Evolutionary conservation across 1,284 basidiomycete genomes (phyloP).

Genomic region (Ustilago curta): DNA sequence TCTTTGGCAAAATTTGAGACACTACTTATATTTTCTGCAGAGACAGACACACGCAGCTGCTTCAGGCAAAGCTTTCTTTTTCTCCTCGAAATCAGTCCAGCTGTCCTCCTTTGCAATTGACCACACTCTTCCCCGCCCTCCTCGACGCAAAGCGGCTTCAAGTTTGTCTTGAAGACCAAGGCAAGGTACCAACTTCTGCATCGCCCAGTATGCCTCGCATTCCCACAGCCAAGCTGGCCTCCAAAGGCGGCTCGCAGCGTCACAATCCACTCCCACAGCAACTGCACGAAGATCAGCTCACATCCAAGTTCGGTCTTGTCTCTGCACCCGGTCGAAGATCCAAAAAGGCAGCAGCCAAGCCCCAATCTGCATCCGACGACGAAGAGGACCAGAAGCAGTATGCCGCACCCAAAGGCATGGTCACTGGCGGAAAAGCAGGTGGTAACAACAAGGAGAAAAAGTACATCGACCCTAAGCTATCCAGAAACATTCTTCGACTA

Average conservation of each 20-base stretch:
- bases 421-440: slow-evolving; percentile 56
- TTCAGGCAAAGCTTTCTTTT: neutral
- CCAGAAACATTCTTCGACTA: slow-evolving; percentile 88
- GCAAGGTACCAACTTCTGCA: too few relatives aligned
- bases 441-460: slow-evolving; percentile 46
- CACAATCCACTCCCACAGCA: slow-evolving; percentile 58
- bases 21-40: slow-evolving; percentile 23
- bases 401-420: slow-evolving; percentile 47
- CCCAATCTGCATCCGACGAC: slow-evolving; percentile 30
- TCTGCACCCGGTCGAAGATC: slow-evolving; percentile 49
- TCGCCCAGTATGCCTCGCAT: slow-evolving; percentile 49
- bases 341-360: slow-evolving; percentile 30
- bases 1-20: slow-evolving; percentile 33
- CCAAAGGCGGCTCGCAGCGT: slow-evolving; percentile 33
- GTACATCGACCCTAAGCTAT: slow-evolving; percentile 75
- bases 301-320: slow-evolving; percentile 53
- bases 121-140: neutral
- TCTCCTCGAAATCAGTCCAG: neutral
- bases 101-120: neutral
- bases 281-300: slow-evolving; percentile 53
- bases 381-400: slow-evolving; percentile 37
- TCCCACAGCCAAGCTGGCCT: slow-evolving; percentile 42
- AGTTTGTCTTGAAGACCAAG: too few relatives aligned
- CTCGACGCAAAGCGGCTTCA: neutral
- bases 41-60: neutral